Evolutionary conservation across 257 asterid species (phyloP).

Genomic region (Primulina tabacum): DNA sequence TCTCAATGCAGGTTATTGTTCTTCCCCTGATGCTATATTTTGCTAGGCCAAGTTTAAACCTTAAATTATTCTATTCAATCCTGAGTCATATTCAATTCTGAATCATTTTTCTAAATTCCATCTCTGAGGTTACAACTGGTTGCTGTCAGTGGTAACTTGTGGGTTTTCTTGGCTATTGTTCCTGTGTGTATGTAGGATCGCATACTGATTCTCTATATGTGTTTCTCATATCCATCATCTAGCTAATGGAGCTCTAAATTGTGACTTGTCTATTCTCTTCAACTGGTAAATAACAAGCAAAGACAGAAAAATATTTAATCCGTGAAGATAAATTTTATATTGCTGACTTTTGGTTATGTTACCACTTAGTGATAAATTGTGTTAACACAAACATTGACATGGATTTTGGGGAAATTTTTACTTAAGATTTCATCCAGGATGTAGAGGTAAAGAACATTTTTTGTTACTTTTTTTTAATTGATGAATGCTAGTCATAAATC

Average conservation of each 20-base stretch:
- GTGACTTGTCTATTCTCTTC: neutral
- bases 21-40: conserved; percentile 18
- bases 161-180: conserved; percentile 7
- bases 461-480: neutral
- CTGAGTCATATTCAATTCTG: conserved; percentile 11
- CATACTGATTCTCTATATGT: neutral
- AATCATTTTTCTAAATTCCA: conserved; percentile 5
- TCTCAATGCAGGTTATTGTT: conserved; percentile 86
- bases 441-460: conserved; percentile 4
- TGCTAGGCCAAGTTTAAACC: neutral
- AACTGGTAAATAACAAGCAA: neutral
- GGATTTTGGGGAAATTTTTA: neutral
- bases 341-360: neutral
- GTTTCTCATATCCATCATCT: neutral
- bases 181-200: conserved; percentile 4
- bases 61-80: neutral
- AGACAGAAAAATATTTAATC: neutral
- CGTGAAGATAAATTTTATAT: neutral
- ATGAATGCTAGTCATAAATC: neutral
- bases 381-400: neutral
- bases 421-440: conserved; percentile 2
- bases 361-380: neutral
- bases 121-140: neutral
- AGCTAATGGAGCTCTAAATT: neutral
- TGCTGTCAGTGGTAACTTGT: neutral